Base-by-base conservation (phyloP, 331 rosid genomes). In the Rhamnella rubrinervis region DNA sequence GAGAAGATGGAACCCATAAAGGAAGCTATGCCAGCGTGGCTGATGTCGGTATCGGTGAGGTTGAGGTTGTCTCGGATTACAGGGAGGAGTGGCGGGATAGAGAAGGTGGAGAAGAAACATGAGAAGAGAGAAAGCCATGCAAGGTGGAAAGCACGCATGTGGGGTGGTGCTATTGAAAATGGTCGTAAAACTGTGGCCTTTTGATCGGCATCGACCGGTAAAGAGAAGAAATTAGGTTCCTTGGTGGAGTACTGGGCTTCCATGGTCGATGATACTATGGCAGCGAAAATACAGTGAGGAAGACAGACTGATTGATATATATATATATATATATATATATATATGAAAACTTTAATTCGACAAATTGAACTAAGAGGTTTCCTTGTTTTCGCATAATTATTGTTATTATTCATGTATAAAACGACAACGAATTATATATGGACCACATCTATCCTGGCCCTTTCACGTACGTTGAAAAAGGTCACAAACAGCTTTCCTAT, bases 101-200 rank as follows among this genome's bases (percentile, higher is more conserved):
- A 78, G 78, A 87, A 87, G 67, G 93, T 83, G 71, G 88, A 71
- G 88, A 87, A 87, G 82, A 85, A 85, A 76, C 80, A 80, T 5
- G 85, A 73, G 82, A 87, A 87, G 52, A 87, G 87, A 41, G 87
- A 80, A 20, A 85, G 58, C 92, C 89, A 87, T n/a, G 92, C 84
- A 5, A 87, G 82, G 73, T 84, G 92, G 82, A 87, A 87, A 38
- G 89, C 82, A 0, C 56, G 80, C 92, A 82, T 87, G 77, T 85
- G 89, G 9, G 92, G 92, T 35, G 79, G 35, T 17, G 79, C 31
- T 0, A 75, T 38, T 0, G 86, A 80, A 37, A 82, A 64, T 47
- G 84, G 81, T 1, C 80, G 81, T 66, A 87, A 82, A 44, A 60
- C 68, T 59, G 84, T 85, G 74, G 87, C 86, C 69, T 81, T 87